Base-by-base conservation (phyloP, 1,139 yeast species). In the Debaryomyces psychrophilus region DNA sequence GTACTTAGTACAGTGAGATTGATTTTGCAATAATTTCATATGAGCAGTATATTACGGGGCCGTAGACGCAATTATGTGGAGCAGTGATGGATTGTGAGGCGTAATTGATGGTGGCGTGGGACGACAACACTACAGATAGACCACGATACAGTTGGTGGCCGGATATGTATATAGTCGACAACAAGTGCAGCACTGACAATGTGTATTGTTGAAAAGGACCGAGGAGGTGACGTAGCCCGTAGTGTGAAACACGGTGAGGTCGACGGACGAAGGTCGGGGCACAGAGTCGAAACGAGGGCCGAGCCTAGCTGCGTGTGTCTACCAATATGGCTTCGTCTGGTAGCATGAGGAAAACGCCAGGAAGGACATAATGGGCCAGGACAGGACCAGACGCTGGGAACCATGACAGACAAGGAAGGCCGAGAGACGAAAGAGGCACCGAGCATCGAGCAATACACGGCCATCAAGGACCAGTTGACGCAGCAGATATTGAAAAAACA, bases 401-500 rank as follows among this genome's bases (percentile, higher is more conserved):
- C 20, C 27, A 44, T 39, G 46, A 39, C 39, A 18, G 44, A 37
- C 3, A 44, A 43, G 43, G 43, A 41, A n/a, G 28, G 36, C 22
- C 23, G 27, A 20, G 31, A 41, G 33, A n/a, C 33, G 14, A 26
- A 20, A 27, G 35, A 36, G 8, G 37, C 31, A 25, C 44, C 45
- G 29, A 37, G 37, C 29, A 31, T 46, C 27, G 81, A 77, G 45
- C 85, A 85, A 53, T 92, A 92, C 67, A 85, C 83, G 46, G 77
- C 77, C 57, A 69, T 88, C 57, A 85, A 85, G 61, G 77, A 81
- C 57, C 82, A 85, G 57, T 80, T 92, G 15, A 82, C 83, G 35
- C 82, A 81, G 48, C 80, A 85, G 46, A 76, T 92, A 29, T 65
- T 76, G 41, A 79, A 81, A 56, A 87, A 89, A 64, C 82, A 82